Evolutionary conservation across 208 protist genomes (phyloP), one percentile per base, ranked within the genome.

Genomic region (Naegleria lovaniensis): DNA sequence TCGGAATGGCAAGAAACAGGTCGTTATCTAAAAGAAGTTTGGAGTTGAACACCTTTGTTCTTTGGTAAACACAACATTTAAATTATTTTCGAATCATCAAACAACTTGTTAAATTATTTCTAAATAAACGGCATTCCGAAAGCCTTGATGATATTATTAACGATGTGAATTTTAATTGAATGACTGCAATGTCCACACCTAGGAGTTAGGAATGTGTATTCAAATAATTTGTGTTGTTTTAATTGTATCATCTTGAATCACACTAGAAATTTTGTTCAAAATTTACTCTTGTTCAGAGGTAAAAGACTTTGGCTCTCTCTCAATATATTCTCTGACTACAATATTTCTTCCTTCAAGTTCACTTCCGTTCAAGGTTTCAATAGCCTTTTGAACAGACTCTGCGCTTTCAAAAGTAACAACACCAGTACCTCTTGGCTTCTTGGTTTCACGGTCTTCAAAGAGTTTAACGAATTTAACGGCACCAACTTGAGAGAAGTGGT

Each of bases 301-400:
- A 67, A n/a, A n/a, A n/a, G 55, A 39, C 33, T 33, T 29, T 67
- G 85, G 55, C 5, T 0, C 25, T 75, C 51, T 88, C 33, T 67
- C 52, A 36, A 36, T 38, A 36, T 36, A 67, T 58, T 67, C 85
- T 88, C 85, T 88, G 5, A 88, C 85, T 9, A 36, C n/a, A 38
- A 88, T 58, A 13, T 88, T 25, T 58, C 85, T 58, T 39, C 85
- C 85, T 75, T 88, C 85, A 33, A 88, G 29, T 25, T 88, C 85
- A 33, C 2, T 36, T 39, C 85, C 85, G n/a, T 88, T 88, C 29
- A 88, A 67, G 9, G 29, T 36, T 33, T 88, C 25, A 33, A 88
- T 33, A 38, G 85, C 85, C 25, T 67, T 25, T 36, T 88, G 0
- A 13, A 25, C 85, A 36, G 19, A 6, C 36, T 88, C 85, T 88